Evolutionary conservation across 2,329 filamentous ascomycete genomes (phyloP).

Genomic region (Monilinia laxa): DNA sequence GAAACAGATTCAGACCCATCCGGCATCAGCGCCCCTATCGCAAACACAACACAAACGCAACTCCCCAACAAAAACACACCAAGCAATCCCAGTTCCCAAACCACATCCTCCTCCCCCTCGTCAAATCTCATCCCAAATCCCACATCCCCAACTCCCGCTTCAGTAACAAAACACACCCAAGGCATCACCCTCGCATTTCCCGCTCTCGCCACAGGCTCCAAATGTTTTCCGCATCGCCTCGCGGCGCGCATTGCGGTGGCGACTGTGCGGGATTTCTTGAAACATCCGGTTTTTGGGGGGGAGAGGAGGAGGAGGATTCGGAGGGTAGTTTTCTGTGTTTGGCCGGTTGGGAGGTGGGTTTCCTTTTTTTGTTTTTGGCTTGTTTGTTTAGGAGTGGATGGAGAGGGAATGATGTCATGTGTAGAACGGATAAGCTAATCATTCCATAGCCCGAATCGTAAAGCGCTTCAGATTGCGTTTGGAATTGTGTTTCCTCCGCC

Average conservation of each 20-base stretch:
- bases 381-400: no score
- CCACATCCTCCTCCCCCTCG: background rate
- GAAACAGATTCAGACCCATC: no score
- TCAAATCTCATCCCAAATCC: background rate
- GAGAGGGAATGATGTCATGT: no score
- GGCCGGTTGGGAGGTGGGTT: background rate
- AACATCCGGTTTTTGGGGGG: background rate
- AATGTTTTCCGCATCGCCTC: background rate
- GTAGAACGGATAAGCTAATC: no score
- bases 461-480: background rate
- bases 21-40: no score
- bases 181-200: background rate
- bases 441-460: conserved; percentile 3
- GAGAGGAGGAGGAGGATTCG: background rate
- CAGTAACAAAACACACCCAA: background rate
- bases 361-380: no score
- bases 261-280: background rate
- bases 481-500: background rate
- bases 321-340: conserved; percentile 4
- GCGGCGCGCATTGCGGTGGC: background rate
- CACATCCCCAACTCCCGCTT: background rate
- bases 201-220: background rate
- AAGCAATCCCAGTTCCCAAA: background rate
- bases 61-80: no score
- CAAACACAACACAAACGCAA: no score